A percentile compares a stretch with the other conserved stretches of the same genome.
These are phyloP conservation scores for Suillus luteus DNA, from an alignment of 768 basidiomycete species.

Conservation along the genomic window DNA sequence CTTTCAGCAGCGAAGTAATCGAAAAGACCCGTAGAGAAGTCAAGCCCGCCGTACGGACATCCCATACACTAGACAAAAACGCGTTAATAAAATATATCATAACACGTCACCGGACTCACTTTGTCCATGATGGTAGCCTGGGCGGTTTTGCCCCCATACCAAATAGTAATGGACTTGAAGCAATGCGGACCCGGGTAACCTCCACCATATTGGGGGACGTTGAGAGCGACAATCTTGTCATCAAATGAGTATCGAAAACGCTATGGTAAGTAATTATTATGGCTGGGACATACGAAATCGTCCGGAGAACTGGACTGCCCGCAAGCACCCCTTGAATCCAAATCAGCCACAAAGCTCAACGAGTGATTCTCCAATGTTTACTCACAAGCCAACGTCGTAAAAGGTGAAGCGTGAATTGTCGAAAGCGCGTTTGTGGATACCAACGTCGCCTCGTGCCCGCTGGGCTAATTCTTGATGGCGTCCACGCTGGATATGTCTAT, in stretches of 20 bases:
- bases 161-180: conserved; percentile 59
- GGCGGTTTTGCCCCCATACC: conserved; percentile 52
- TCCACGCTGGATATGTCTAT: conserved; percentile 21
- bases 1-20: conserved; percentile 47
- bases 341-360: conserved; percentile 5
- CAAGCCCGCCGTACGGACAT: conserved; percentile 67
- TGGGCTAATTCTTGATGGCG: conserved; percentile 50
- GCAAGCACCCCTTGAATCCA: conserved; percentile 52
- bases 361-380: conserved; percentile 13
- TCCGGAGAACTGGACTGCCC: conserved; percentile 39
- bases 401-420: conserved; percentile 48
- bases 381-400: conserved; percentile 55
- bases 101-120: conserved; percentile 36
- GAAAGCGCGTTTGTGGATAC: conserved; percentile 37
- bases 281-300: conserved; percentile 42
- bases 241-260: conserved; percentile 47
- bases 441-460: conserved; percentile 41
- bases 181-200: conserved; percentile 68
- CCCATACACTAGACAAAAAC: conserved; percentile 52
- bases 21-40: conserved; percentile 71
- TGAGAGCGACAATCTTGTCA: conserved; percentile 31
- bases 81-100: not conserved
- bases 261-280: not conserved
- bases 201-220: conserved; percentile 48
- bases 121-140: conserved; percentile 60